A percentile compares a stretch with the other conserved stretches of the same genome.
These are phyloP conservation scores for Coprinopsis marcescibilis DNA, from an alignment of 768 basidiomycete species.

Conservation along the genomic window DNA sequence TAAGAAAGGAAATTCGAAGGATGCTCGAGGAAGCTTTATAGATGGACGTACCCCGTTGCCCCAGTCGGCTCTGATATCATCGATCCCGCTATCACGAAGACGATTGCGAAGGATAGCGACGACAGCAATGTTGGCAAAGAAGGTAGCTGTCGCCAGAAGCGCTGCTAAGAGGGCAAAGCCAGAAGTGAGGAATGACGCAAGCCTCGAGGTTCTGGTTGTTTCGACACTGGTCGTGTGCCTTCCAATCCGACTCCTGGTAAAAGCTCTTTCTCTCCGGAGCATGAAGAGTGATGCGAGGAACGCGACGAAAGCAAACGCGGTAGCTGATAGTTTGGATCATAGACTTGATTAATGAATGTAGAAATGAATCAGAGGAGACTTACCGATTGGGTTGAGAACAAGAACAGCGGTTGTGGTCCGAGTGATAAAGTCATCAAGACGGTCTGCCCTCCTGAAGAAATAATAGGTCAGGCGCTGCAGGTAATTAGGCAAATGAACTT, in stretches of 20 bases:
- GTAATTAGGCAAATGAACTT: slow-evolving; percentile 12
- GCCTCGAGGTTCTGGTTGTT: not conserved
- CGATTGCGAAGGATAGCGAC: not conserved
- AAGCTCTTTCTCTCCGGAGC: slow-evolving; percentile 32
- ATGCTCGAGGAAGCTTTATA: not conserved
- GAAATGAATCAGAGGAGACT: slow-evolving; percentile 4
- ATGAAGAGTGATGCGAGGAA: slow-evolving; percentile 42
- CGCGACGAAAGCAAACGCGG: slow-evolving; percentile 45
- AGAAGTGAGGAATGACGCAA: not conserved
- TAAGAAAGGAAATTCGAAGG: not conserved
- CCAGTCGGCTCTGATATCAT: not conserved
- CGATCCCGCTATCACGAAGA: not conserved
- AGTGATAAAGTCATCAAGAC: slow-evolving; percentile 30
- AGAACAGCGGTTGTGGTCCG: slow-evolving; percentile 41
- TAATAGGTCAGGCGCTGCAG: slow-evolving; percentile 16
- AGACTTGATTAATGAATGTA: slow-evolving; percentile 3
- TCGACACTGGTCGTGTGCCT: not conserved
- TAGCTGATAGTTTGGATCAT: slow-evolving; percentile 26
- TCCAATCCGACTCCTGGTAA: slow-evolving; percentile 28
- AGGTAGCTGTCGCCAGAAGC: not conserved
- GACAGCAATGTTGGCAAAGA: slow-evolving; percentile 1
- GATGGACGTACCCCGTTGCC: not conserved
- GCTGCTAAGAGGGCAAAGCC: not conserved
- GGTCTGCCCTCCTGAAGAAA: slow-evolving; percentile 4
- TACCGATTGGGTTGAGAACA: slow-evolving; percentile 53